Conservation (phyloP, 2,329 filamentous ascomycete genomes). For the Hypocreales sp. region DNA sequence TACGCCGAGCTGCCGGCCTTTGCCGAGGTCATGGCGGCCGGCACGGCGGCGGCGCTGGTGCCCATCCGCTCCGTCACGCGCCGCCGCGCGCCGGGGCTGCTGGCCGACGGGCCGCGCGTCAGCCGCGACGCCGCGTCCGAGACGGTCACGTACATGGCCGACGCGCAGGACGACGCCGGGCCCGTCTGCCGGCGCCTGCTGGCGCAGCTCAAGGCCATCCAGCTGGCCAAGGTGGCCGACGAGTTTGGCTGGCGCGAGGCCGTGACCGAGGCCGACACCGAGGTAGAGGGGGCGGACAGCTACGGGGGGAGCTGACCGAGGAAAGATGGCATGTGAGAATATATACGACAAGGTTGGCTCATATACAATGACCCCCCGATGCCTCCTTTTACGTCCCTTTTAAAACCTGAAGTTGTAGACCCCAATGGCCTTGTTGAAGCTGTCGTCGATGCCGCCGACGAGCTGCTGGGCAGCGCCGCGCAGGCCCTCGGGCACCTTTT, state of each 20-base stretch:
- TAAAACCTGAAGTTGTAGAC: constrained; percentile 12
- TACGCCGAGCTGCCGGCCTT: constrained; percentile 40
- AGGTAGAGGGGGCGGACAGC: constrained; percentile 16
- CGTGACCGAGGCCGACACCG: constrained; percentile 28
- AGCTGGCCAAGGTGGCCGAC: constrained; percentile 67
- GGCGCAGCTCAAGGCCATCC: constrained; percentile 66
- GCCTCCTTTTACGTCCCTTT: too few species aligned
- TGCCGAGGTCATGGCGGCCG: constrained; percentile 74
- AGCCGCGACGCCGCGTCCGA: constrained; percentile 23
- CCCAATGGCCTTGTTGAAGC: constrained; percentile 22
- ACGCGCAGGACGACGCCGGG: constrained; percentile 51
- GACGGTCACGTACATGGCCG: constrained; percentile 38
- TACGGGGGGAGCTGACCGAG: constrained; percentile 17
- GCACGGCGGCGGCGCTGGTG: constrained; percentile 80
- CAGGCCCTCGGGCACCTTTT: constrained; percentile 21
- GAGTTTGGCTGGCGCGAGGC: constrained; percentile 54
- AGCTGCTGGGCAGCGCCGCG: constrained; percentile 17
- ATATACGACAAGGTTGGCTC: too few species aligned
- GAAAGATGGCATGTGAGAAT: constrained; percentile 4
- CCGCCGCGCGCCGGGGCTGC: constrained; percentile 13
- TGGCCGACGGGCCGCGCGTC: constrained; percentile 21
- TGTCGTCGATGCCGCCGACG: constrained; percentile 19
- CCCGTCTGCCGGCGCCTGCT: constrained; percentile 59
- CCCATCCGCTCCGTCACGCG: constrained; percentile 85
- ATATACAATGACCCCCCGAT: too few species aligned